Percentiles rank a stretch among this genome's conserved stretches.
phyloP scores from a whole-genome alignment of 768 basidiomycete genomes.

The Boletellus ananas region DNA sequence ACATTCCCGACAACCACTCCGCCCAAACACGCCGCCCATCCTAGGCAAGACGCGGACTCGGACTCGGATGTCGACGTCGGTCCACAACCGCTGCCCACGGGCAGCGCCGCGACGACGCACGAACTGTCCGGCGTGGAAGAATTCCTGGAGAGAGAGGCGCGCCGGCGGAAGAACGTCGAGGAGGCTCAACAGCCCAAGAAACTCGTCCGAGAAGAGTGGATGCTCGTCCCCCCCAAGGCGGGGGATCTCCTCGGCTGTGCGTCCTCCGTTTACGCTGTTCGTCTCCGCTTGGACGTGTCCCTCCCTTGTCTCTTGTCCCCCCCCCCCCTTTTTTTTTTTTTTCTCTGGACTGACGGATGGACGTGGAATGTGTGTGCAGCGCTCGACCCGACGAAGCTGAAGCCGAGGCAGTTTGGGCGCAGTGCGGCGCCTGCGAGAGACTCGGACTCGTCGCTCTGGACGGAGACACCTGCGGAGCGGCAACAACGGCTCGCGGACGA shows the following conservation, averaged over 20 bases:
- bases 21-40: conserved; percentile 15
- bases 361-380: conserved; percentile 37
- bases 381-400: conserved; percentile 83
- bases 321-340: no score
- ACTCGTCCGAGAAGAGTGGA: conserved; percentile 91
- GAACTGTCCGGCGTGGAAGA: conserved; percentile 68
- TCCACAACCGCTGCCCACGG: conserved; percentile 63
- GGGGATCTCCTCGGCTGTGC: conserved; percentile 75
- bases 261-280: conserved; percentile 16
- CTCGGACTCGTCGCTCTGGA: conserved; percentile 78
- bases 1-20: conserved; percentile 42
- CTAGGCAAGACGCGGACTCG: conserved; percentile 38
- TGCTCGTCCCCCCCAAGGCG: conserved; percentile 88
- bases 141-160: conserved; percentile 84
- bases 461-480: conserved; percentile 91
- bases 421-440: conserved; percentile 39
- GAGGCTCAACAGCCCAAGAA: conserved; percentile 78
- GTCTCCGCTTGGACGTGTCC: no score
- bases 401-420: conserved; percentile 75
- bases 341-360: background rate
- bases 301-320: no score
- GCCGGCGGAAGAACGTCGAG: conserved; percentile 67
- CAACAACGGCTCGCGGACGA: conserved; percentile 93
- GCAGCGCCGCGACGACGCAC: conserved; percentile 29
- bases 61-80: conserved; percentile 81